Evolutionary conservation across 2,329 filamentous ascomycete genomes (phyloP), one percentile per base, ranked within the genome.

Genomic region (Cercospora zeae-maydis): DNA sequence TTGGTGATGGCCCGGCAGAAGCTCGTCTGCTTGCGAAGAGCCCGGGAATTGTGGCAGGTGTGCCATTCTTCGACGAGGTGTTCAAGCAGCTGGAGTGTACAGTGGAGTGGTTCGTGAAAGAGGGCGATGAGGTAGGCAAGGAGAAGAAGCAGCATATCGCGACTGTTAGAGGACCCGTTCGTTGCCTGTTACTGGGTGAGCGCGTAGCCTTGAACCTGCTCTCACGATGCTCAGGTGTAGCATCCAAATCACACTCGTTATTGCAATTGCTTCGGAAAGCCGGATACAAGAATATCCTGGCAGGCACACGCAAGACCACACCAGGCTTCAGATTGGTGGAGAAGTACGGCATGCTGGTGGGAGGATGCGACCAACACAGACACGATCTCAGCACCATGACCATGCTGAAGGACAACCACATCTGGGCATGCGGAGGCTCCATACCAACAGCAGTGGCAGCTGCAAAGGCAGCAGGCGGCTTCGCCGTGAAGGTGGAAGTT

Each of bases 391-490:
- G 76, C 75, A 86, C 88, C 67, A 98, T 99, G 95, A 93, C 93
- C 61, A 99, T 99, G 95, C 83, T 99, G 68, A 99, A 99, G 81
- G 95, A 99, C 78, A 99, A 99, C 78, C 95, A 99, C 78, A 89
- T 99, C 62, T 97, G 93, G 89, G 92, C 91, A 66, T 88, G 90
- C 59, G 89, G 89, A 47, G 82, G 82, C 27, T 91, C 89, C 74
- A 98, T 99, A 76, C 87, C 89, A 1, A 86, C 90, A 21, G 95
- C 95, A 5, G 93, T 99, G 24, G 81, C 81, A 42, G 91, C 93
- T 1, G 95, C 95, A 24, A 91, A 91, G 75, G 83, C 87, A 10
- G 91, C 89, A 0, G 93, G 88, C 8, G 95, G 95, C 0, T 99
- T 98, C 78, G 87, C 90, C 42, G 83, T 96, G 63, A 99, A 98